Conservation (phyloP, 1,284 basidiomycete genomes). For the Trametes hirsuta region DNA sequence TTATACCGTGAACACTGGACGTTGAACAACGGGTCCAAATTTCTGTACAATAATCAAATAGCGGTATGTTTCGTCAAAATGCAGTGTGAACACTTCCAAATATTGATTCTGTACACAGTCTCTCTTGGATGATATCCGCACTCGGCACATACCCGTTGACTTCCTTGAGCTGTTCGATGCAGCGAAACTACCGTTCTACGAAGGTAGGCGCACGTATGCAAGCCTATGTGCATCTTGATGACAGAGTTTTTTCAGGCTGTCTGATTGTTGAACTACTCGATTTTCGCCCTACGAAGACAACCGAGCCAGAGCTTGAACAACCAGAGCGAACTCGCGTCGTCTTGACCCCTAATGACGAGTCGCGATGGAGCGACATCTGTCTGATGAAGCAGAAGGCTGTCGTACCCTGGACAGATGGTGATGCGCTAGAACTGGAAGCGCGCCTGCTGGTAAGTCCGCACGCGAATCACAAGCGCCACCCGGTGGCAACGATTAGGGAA, state of each 20-base stretch:
- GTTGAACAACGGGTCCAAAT: constrained; percentile 75
- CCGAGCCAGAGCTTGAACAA: constrained; percentile 55
- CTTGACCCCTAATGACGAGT: constrained; percentile 73
- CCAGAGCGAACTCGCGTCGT: constrained; percentile 70
- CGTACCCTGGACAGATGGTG: constrained; percentile 64
- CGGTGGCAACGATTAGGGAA: not conserved
- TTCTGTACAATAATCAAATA: constrained; percentile 75
- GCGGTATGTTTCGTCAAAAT: constrained; percentile 49
- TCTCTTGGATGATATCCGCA: constrained; percentile 76
- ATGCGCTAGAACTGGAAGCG: constrained; percentile 73
- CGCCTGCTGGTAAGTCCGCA: constrained; percentile 61
- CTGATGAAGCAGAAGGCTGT: constrained; percentile 60
- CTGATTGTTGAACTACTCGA: constrained; percentile 81
- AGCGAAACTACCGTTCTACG: constrained; percentile 74
- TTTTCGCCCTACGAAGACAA: constrained; percentile 60
- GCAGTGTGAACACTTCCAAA: constrained; percentile 9
- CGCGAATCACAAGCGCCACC: not conserved
- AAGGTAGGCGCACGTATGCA: constrained; percentile 50
- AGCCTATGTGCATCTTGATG: not conserved
- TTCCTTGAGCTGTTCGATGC: constrained; percentile 77
- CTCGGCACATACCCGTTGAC: constrained; percentile 79
- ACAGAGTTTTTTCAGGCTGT: constrained; percentile 53
- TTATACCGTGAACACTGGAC: constrained; percentile 79
- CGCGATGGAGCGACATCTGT: constrained; percentile 77
- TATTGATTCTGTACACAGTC: constrained; percentile 46